Evolutionary conservation across 164 flowering plant species (phyloP).

Genomic region (Echeveria elegans): DNA sequence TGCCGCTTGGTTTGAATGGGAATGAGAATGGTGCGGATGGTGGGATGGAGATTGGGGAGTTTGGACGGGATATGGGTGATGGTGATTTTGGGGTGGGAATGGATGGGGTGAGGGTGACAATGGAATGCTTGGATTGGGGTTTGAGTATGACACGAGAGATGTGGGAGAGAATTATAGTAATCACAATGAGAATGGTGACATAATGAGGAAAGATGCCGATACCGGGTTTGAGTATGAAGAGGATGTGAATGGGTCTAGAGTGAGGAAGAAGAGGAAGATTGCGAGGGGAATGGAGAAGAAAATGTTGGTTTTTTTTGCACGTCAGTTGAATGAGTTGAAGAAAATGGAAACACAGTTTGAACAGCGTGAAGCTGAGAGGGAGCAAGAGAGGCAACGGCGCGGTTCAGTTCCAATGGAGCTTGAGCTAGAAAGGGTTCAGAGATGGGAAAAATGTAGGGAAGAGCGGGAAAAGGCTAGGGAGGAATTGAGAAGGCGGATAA

Average conservation of each 20-base stretch:
- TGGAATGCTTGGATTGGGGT: constrained; percentile 58
- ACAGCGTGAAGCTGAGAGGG: constrained; percentile 52
- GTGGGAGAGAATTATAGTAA: constrained; percentile 32
- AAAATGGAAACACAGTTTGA: constrained; percentile 60
- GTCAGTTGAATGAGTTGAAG: constrained; percentile 51
- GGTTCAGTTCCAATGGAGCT: constrained; percentile 28
- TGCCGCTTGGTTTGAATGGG: constrained; percentile 24
- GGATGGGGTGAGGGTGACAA: constrained; percentile 42
- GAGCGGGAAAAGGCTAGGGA: constrained; percentile 43
- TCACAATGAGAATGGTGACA: constrained; percentile 15
- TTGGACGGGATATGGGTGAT: constrained; percentile 25
- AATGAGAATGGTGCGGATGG: constrained; percentile 19
- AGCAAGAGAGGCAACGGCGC: constrained; percentile 46
- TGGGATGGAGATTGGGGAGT: constrained; percentile 24
- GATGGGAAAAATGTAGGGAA: constrained; percentile 37
- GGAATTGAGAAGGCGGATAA: constrained; percentile 41
- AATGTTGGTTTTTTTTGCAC: constrained; percentile 36
- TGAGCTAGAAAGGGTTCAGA: constrained; percentile 33
- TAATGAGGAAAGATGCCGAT: constrained; percentile 40
- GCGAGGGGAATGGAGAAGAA: constrained; percentile 38
- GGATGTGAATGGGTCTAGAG: constrained; percentile 26
- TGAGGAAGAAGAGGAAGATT: constrained; percentile 50
- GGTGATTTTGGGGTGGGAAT: constrained; percentile 45
- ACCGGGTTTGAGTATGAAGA: constrained; percentile 48
- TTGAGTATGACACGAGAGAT: constrained; percentile 59